Evolutionary conservation across 176 grass and related monocot genomes (phyloP).

Genomic region (Avena atlantica): DNA sequence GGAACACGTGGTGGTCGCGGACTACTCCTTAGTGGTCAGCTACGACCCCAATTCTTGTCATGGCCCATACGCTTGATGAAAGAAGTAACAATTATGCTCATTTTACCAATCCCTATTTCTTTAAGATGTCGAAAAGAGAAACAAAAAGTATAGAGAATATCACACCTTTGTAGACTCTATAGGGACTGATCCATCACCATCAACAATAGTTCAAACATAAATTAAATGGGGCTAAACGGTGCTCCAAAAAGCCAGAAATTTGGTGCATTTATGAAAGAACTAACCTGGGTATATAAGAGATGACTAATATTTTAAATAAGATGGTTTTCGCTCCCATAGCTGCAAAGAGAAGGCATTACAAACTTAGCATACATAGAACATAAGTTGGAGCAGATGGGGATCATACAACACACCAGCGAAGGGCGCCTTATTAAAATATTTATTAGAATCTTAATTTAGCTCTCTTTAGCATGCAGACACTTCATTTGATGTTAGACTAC

Average conservation of each 20-base stretch:
- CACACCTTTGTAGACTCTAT: conserved; percentile 82
- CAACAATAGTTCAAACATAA: conserved; percentile 33
- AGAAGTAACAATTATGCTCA: neutral
- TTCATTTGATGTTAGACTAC: no score
- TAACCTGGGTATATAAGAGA: conserved; percentile 67
- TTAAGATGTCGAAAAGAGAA: neutral
- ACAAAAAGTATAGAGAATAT: neutral
- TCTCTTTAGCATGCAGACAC: no score
- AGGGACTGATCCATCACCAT: conserved; percentile 93
- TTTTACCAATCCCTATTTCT: neutral
- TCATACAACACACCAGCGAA: no score
- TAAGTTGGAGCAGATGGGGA: no score
- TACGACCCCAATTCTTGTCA: conserved; percentile 42
- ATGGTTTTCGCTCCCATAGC: conserved; percentile 76
- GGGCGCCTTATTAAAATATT: no score
- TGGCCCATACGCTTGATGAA: neutral
- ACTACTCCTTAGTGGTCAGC: conserved; percentile 87
- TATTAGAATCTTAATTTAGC: no score
- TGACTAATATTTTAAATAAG: conserved; percentile 67
- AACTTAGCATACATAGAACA: conserved; percentile 10
- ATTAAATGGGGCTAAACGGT: neutral
- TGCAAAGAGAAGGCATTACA: conserved; percentile 47
- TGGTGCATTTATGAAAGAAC: conserved; percentile 28
- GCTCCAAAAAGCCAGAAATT: conserved; percentile 10
- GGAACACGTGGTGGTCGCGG: conserved; percentile 62